Evolutionary conservation across 345 rosid species (phyloP), one percentile per base, ranked within the genome.

Genomic region (Pelargonium nanum): DNA sequence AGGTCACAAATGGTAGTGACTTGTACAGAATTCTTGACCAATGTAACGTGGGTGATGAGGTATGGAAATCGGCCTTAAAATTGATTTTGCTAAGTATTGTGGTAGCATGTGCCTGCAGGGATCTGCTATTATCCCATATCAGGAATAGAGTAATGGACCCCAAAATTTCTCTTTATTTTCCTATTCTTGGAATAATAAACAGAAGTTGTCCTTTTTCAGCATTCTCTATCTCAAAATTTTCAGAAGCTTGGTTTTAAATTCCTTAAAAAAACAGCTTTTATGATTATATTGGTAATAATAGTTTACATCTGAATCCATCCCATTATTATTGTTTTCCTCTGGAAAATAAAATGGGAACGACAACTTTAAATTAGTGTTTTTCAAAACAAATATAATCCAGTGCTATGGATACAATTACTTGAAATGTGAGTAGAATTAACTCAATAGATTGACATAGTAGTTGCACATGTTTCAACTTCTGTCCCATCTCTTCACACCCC

Each of bases 21-120:
- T 81, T 88, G 67, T 88, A 85, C 76, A 72, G 88, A 77, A 79
- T 82, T 77, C 89, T 88, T 63, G 88, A 85, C 72, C 89, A 85
- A 61, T 88, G 92, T 74, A 74, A 85, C 69, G 89, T 88, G 56
- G 96, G 92, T 9, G 92, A 85, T 9, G 19, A 79, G 92, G 89
- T 82, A 82, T 60, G 55, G 26, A 28, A 28, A 28, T 6, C 2
- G 9, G 15, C 48, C 15, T 40, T 40, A 40, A 40, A 40, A 40
- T 15, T 9, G 48, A 17, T 40, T 40, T 40, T 40, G 17, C 48
- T 12, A 28, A 40, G 48, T 40, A 40, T 40, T 17, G 15, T 40
- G 48, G 48, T 9, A 40, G 48, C 48, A 40, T 10, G 48, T 40
- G 48, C 12, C 48, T 40, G 48, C 15, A 12, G 48, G 15, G 15